Evolutionary conservation across 106 monocot genomes (phyloP).

Genomic region (Dendrobium chrysotoxum): DNA sequence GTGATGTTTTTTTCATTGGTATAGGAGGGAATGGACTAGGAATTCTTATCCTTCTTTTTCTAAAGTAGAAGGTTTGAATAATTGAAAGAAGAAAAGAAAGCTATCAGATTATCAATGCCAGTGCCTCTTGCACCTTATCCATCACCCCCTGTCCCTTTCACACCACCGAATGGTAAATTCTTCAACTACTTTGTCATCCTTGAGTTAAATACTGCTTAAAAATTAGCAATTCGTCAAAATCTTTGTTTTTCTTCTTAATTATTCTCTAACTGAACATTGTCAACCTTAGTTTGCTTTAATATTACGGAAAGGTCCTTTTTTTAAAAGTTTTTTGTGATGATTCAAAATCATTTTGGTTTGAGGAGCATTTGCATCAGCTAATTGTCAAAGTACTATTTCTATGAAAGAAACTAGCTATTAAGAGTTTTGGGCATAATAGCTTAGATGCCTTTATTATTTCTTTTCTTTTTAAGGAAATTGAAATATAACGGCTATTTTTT

Average conservation of each 20-base stretch:
- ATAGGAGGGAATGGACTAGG: background rate
- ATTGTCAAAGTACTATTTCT: background rate
- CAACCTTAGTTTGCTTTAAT: too few relatives aligned
- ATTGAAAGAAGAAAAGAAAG: background rate
- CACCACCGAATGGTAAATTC: conserved; percentile 50
- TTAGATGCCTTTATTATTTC: background rate
- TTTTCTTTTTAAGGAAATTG: background rate
- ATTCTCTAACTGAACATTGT: background rate
- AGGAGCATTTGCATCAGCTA: background rate
- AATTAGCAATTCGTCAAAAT: background rate
- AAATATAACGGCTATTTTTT: background rate
- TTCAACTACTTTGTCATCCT: background rate
- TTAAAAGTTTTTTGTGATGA: too few relatives aligned
- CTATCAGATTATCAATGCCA: conserved; percentile 54
- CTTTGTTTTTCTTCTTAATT: background rate
- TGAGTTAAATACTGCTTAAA: too few relatives aligned
- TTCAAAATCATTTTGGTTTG: too few relatives aligned
- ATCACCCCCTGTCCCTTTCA: conserved; percentile 39
- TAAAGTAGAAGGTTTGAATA: background rate
- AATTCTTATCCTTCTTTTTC: background rate
- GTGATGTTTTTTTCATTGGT: background rate
- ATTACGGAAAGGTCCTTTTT: too few relatives aligned
- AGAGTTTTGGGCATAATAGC: background rate
- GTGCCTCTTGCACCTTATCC: conserved; percentile 96
- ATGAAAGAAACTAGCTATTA: background rate